These are phyloP conservation scores for Phlebiopsis flavidoalba DNA, from an alignment of 768 basidiomycete species.

Conservation along the genomic window DNA sequence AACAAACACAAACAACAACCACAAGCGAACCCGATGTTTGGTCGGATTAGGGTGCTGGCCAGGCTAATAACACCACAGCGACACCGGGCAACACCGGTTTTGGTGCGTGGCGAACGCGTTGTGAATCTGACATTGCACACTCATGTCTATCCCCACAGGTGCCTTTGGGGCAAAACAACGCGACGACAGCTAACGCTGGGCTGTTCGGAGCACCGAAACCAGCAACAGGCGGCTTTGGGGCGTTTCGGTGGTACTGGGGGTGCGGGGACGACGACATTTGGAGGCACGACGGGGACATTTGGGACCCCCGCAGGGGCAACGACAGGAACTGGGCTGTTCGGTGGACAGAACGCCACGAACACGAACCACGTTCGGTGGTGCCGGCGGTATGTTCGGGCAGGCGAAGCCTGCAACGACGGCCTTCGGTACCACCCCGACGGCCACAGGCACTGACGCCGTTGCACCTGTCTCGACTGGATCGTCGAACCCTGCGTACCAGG, in stretches of 20 bases:
- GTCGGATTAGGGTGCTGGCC: conserved; percentile 45
- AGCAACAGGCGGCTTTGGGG: conserved; percentile 61
- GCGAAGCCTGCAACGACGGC: conserved; percentile 37
- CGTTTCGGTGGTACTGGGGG: conserved; percentile 57
- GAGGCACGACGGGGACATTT: conserved; percentile 39
- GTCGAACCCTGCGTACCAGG: conserved; percentile 55
- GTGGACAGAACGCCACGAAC: conserved; percentile 22
- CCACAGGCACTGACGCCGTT: conserved; percentile 36
- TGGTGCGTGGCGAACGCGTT: conserved; percentile 21
- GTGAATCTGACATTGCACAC: conserved; percentile 5
- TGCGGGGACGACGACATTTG: conserved; percentile 39
- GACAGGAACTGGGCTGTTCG: conserved; percentile 30
- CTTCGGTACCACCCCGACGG: conserved; percentile 38
- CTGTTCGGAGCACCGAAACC: conserved; percentile 69
- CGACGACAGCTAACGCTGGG: conserved; percentile 32
- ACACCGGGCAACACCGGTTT: conserved; percentile 30
- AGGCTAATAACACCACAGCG: conserved; percentile 26
- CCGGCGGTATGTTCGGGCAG: conserved; percentile 52
- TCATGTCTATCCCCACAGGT: conserved; percentile 20
- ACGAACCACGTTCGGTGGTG: conserved; percentile 28
- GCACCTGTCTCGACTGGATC: conserved; percentile 68
- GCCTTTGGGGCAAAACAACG: conserved; percentile 36
- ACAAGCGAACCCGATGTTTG: conserved; percentile 78
- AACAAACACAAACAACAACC: conserved; percentile 47
- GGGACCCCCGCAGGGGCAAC: conserved; percentile 27